phyloP scores from a whole-genome alignment of 202 grass and related monocot species.

The Panicum virgatum region DNA sequence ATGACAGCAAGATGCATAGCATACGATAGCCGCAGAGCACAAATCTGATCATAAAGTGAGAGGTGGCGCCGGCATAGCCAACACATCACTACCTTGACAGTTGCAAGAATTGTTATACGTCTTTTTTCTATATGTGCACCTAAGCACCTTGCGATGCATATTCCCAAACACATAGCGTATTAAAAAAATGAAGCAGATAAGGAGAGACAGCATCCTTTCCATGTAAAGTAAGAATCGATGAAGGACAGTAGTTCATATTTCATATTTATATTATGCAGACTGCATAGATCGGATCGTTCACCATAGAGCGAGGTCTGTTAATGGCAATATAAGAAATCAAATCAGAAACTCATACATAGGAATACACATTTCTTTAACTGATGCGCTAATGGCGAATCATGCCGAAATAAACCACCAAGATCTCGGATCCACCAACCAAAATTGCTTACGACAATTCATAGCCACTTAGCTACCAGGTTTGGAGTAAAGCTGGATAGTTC shows the following conservation, averaged over 20 bases:
- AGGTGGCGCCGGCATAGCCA: constrained; percentile 39
- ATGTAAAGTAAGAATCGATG: constrained; percentile 35
- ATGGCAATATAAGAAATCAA: constrained; percentile 19
- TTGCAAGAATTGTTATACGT: constrained; percentile 37
- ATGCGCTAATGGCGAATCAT: neutral
- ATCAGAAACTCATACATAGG: neutral
- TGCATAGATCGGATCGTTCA: constrained; percentile 29
- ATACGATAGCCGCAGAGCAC: constrained; percentile 43
- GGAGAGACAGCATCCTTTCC: constrained; percentile 31
- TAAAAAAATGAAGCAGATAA: constrained; percentile 34
- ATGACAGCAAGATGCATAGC: constrained; percentile 50
- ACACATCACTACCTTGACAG: constrained; percentile 37
- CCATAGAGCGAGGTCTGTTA: constrained; percentile 19
- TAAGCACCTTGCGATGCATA: constrained; percentile 32
- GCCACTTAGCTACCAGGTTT: neutral
- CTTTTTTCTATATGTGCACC: constrained; percentile 44
- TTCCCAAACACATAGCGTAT: constrained; percentile 4
- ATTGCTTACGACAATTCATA: neutral
- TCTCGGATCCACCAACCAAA: neutral
- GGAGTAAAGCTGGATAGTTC: constrained; percentile 27
- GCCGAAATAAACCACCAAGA: neutral
- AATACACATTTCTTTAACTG: neutral
- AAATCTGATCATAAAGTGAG: constrained; percentile 39
- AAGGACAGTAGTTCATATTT: constrained; percentile 27
- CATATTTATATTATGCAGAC: constrained; percentile 26